Evolutionary conservation across 192 early-diverging fungal species (phyloP).

Genomic region (Linderina pennispora): DNA sequence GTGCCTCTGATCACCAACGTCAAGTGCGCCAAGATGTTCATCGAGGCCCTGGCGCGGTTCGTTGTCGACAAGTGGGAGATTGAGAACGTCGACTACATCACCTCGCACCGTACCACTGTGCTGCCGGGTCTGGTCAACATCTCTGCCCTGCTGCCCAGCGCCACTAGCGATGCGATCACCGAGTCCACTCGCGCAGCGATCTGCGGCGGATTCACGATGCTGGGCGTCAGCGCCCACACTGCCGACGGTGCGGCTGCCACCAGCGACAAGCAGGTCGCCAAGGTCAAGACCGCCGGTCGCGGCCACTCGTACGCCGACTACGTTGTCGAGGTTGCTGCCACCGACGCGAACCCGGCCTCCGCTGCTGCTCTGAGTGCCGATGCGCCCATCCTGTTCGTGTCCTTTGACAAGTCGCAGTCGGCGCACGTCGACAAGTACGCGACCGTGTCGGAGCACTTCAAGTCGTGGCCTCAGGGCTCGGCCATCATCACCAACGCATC

Average conservation of each 20-base stretch:
- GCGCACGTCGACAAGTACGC: constrained; percentile 51
- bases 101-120: constrained; percentile 73
- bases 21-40: constrained; percentile 98
- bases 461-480: constrained; percentile 66
- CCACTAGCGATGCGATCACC: constrained; percentile 47
- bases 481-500: constrained; percentile 81
- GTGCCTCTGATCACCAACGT: constrained; percentile 98
- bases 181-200: constrained; percentile 68
- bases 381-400: constrained; percentile 55
- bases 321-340: constrained; percentile 66
- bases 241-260: constrained; percentile 23
- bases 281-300: constrained; percentile 48
- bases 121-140: constrained; percentile 89
- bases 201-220: constrained; percentile 79
- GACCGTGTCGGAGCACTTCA: constrained; percentile 68
- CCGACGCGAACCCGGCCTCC: constrained; percentile 55
- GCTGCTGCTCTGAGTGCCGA: constrained; percentile 38
- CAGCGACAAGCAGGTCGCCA: constrained; percentile 30
- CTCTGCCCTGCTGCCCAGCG: constrained; percentile 55
- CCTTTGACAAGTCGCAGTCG: constrained; percentile 42
- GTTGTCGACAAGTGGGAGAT: constrained; percentile 59
- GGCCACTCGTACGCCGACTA: constrained; percentile 64
- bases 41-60: constrained; percentile 87
- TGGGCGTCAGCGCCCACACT: constrained; percentile 57
- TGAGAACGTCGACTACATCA: constrained; percentile 82